Evolutionary conservation across 2,329 filamentous ascomycete genomes (phyloP), one percentile per base, ranked within the genome.

Genomic region (Parastagonospora avenae): DNA sequence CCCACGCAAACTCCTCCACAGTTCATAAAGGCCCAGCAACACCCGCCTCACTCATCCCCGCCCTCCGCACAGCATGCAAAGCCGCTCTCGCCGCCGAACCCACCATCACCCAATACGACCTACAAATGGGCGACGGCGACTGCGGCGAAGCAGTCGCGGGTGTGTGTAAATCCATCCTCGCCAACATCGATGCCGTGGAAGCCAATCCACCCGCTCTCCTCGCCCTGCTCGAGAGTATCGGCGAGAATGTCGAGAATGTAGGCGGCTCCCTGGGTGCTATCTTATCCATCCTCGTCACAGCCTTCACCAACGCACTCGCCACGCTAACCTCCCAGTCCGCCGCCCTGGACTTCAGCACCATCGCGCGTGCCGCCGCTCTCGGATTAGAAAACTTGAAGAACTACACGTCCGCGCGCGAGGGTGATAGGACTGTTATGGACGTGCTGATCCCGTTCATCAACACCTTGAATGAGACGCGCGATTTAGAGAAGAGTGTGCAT

Each of bases 381-480:
- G 78, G 76, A 8, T 57, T 80, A 14, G 68, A 74, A 44, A 78
- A 77, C 46, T 50, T 80, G 38, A 75, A 76, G 55, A 71, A 82
- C 64, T 97, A 97, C 73, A 99, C 94, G 0, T 90, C 91, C 1
- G 94, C 94, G 0, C 83, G 87, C 24, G 88, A 88, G 1, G 94
- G 94, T 16, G 94, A 99, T 70, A 82, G 94, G 36, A 99, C 94
- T 0, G 80, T 97, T 14, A 84, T 97, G 46, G 94, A 99, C 74
- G 91, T 93, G 0, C 78, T 99, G 39, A 85, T 91, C 41, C 94
- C 94, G 1, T 99, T 97, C 69, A 86, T 94, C 44, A 83, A 88
- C 15, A 82, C 81, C 5, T 79, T 97, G 4, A 78, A 74, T 2
- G 72, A 82, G 64, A 86, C 83, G 0, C 83, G 83, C 12, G 84